Evolutionary conservation across 352 stramenopile genomes (phyloP), one percentile per base, ranked within the genome.

Genomic region (Peronospora destructor): DNA sequence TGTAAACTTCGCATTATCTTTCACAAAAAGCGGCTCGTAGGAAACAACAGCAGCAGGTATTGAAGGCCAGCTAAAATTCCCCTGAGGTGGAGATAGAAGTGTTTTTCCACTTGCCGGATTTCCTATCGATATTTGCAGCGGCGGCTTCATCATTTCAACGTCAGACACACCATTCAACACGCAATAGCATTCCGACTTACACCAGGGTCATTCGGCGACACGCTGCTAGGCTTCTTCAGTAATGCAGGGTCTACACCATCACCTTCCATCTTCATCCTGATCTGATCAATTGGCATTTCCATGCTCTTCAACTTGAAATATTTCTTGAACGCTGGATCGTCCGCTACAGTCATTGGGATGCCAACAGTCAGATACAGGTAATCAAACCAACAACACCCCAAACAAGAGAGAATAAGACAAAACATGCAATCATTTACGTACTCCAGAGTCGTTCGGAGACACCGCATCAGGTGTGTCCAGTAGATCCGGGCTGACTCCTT

Each of bases 281-380:
- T 90, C 37, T 92, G 73, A 14, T 87, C 74, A 11, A 85, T 37
- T 0, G 81, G 66, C 82, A 94, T 91, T 58, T 79, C 66, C 76
- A 93, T 83, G 11, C 43, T 60, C 59, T 89, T 90, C 25, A 94
- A 65, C 64, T 92, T 88, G 56, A 93, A 91, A 55, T 90, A 94
- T 56, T 89, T 90, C 36, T 77, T 80, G 45, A 88, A 87, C 25
- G 59, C 80, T 9, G 79, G 72, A 47, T 94, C 84, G 28, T 96
- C 78, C 3, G 62, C 68, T 14, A 87, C 74, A 4, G 76, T 82
- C 62, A 91, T 65, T 2, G 72, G 70, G 4, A 81, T 70, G 58
- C 10, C 16, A 30, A 6, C 26, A 30, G 8, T 30, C 26, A 30
- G 8, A 10, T 30, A 10, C 8, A 30, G 26, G 4, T 30, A 30